Evolutionary conservation across 345 rosid species (phyloP), one percentile per base, ranked within the genome.

Genomic region (Hibiscus trionum): DNA sequence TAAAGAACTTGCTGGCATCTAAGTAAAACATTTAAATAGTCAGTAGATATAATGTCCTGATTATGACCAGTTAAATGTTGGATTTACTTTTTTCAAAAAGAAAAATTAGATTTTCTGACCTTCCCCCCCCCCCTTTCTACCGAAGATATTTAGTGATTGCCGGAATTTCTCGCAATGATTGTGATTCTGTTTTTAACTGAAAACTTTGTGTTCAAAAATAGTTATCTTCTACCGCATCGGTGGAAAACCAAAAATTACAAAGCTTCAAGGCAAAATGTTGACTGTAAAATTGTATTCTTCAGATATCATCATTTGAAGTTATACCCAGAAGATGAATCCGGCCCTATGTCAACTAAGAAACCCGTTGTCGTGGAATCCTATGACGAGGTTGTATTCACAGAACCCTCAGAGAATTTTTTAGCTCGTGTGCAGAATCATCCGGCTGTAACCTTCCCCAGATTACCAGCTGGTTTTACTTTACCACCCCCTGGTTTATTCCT

Each of bases 341-440:
- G 85, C 60, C 81, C 88, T 58, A 74, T 80, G 79, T 82, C 96
- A 47, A 86, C 79, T 46, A 90, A 90, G 82, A 90, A 83, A 75
- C 96, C 91, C 57, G 91, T 90, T 27, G 83, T 86, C 66, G 91
- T 84, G 46, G 96, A 90, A 77, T 78, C 33, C 35, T 58, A 58
- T 58, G 62, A 58, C 11, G 62, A 58, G n/a, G n/a, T 58, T 4
- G 62, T 58, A 26, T 58, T 58, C 62, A 58, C 62, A 26, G 62
- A 58, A 58, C 62, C n/a, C 2, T 26, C 62, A 11, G 62, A 58
- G 33, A 58, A 31, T 26, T 58, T 58, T 72, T 72, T 90, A 73
- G 82, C 90, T 16, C 88, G 88, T 59, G 88, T 82, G 76, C 88
- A 83, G 79, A 84, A 80, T 82, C 90, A 88, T 77, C 96, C 86